These are phyloP conservation scores for Bisporella sp. DNA, from an alignment of 2,329 filamentous ascomycete genomes.

Conservation along the genomic window DNA sequence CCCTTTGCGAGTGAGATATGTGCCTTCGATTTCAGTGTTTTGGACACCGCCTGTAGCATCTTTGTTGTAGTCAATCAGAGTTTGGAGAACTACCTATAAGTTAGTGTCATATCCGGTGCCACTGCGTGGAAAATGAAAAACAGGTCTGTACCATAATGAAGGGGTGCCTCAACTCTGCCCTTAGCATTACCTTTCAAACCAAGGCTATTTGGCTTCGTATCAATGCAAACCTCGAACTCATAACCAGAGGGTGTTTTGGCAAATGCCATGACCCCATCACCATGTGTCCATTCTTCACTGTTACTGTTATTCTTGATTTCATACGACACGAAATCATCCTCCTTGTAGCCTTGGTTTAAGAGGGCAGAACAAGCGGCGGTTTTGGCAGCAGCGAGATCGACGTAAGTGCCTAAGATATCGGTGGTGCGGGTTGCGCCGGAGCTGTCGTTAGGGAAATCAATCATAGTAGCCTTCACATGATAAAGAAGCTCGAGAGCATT, in stretches of 20 bases:
- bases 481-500: conserved; percentile 12
- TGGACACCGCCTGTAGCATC: conserved; percentile 30
- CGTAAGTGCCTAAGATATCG: conserved; percentile 34
- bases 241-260: conserved; percentile 31
- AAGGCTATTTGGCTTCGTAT: conserved; percentile 32
- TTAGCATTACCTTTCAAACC: conserved; percentile 15
- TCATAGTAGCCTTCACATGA: conserved; percentile 18
- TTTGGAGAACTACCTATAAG: conserved; percentile 35
- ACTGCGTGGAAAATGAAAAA: background rate
- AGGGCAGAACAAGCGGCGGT: conserved; percentile 28
- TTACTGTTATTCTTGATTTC: conserved; percentile 15
- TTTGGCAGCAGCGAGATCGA: conserved; percentile 31
- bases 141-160: conserved; percentile 20
- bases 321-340: conserved; percentile 32
- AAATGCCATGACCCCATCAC: conserved; percentile 32
- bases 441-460: conserved; percentile 10
- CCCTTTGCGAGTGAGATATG: conserved; percentile 27
- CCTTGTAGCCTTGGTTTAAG: conserved; percentile 28
- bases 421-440: conserved; percentile 16
- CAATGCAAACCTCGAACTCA: conserved; percentile 31
- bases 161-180: conserved; percentile 19
- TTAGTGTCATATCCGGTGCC: background rate
- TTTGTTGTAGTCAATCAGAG: conserved; percentile 33
- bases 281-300: conserved; percentile 29
- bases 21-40: conserved; percentile 33